Evolutionary conservation across 2,329 filamentous ascomycete species (phyloP).

Genomic region (Septoria petroselini): DNA sequence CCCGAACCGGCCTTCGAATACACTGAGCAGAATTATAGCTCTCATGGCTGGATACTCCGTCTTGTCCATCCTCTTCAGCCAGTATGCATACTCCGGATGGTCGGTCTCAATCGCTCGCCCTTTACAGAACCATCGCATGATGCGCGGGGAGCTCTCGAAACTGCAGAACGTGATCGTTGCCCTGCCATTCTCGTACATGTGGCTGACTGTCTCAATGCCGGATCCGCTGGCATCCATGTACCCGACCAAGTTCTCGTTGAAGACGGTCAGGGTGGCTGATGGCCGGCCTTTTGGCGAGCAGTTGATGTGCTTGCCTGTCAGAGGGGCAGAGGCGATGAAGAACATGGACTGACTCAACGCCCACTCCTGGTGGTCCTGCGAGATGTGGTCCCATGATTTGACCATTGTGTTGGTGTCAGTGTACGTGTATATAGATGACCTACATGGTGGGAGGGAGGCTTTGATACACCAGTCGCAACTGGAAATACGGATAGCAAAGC

Average conservation of each 20-base stretch:
- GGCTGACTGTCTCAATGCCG: slow-evolving; percentile 71
- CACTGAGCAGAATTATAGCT: slow-evolving; percentile 59
- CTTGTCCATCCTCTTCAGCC: slow-evolving; percentile 43
- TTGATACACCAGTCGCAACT: too few species aligned
- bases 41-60: slow-evolving; percentile 49
- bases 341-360: slow-evolving; percentile 67
- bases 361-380: slow-evolving; percentile 59
- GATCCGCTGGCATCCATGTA: slow-evolving; percentile 74
- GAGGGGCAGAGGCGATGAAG: slow-evolving; percentile 70
- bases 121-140: slow-evolving; percentile 62
- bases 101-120: slow-evolving; percentile 60
- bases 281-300: slow-evolving; percentile 71
- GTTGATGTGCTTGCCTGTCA: slow-evolving; percentile 67
- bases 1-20: slow-evolving; percentile 52
- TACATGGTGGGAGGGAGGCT: background rate
- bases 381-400: slow-evolving; percentile 57
- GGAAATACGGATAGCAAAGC: too few species aligned
- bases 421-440: background rate
- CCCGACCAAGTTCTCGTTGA: slow-evolving; percentile 58
- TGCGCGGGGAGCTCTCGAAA: slow-evolving; percentile 58
- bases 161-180: slow-evolving; percentile 72
- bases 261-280: slow-evolving; percentile 59
- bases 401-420: slow-evolving; percentile 47
- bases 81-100: slow-evolving; percentile 45
- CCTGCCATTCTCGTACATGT: slow-evolving; percentile 73